Evolutionary conservation across 1,284 basidiomycete species (phyloP).

Genomic region (Heterobasidion irregulare): DNA sequence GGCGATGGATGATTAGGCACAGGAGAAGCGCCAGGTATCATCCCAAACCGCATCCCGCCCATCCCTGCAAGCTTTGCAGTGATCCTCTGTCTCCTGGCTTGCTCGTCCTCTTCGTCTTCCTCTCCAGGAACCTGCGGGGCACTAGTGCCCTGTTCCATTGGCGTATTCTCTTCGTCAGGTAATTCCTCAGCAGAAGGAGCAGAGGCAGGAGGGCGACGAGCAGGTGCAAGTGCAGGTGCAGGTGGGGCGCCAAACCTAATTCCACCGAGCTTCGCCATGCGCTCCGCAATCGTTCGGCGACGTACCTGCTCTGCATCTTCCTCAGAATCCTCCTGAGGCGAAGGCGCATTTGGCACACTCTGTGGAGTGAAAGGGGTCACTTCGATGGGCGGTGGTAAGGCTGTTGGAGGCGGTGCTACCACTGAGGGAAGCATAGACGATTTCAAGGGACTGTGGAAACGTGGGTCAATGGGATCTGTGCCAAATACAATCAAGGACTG

Average conservation of each 20-base stretch:
- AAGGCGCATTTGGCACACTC: constrained; percentile 1
- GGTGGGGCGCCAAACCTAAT: constrained; percentile 57
- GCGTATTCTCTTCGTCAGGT: constrained; percentile 29
- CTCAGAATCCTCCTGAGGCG: constrained; percentile 13
- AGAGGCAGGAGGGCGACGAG: constrained; percentile 31
- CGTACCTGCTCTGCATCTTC: constrained; percentile 42
- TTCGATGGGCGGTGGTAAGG: background rate
- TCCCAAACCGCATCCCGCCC: constrained; percentile 73
- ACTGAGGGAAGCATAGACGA: constrained; percentile 2
- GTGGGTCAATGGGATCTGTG: constrained; percentile 60
- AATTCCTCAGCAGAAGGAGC: constrained; percentile 26
- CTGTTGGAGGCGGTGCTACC: constrained; percentile 1
- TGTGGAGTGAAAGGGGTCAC: background rate
- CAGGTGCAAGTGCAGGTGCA: constrained; percentile 24
- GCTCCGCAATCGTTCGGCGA: constrained; percentile 63
- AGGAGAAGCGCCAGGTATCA: constrained; percentile 38
- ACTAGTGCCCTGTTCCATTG: background rate
- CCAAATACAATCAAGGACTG: background rate
- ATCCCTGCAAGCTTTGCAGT: constrained; percentile 60
- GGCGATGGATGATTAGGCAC: constrained; percentile 5
- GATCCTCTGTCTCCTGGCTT: constrained; percentile 60
- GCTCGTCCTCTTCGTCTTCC: constrained; percentile 39
- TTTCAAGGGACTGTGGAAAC: constrained; percentile 34
- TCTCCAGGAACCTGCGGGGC: constrained; percentile 8
- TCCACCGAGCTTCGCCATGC: constrained; percentile 73